Base-by-base conservation (phyloP, 768 basidiomycete species). In the Agaricus sinodeliciosus region DNA sequence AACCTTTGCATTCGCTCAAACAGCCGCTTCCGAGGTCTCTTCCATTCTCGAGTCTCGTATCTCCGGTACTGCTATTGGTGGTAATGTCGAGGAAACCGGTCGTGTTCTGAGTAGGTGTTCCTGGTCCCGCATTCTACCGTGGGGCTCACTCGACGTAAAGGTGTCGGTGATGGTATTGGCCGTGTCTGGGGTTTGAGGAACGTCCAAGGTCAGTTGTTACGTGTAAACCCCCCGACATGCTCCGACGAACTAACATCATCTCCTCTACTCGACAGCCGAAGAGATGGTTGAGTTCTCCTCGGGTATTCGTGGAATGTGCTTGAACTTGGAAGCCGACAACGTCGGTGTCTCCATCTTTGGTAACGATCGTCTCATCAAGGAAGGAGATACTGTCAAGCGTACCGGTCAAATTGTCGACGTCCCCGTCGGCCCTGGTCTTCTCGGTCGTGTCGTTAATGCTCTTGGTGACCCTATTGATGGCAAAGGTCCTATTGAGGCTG, bases 231-330 rank as follows among this genome's bases (percentile, higher is more conserved):
- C 46, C 40, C 44, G 27, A 50, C 51, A 46, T 56, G 51, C 62
- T 42, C 39, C 48, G 51, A 51, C 31, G n/a, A 35, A 27, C 53
- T 67, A 58, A 56, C 5, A 39, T 59, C 55, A 58, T 62, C 16
- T 18, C 19, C 18, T 19, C 35, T 34, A 27, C 39, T 15, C 27
- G 31, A 45, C 72, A 94, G 87, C 87, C 75, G 96, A 99, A 77
- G 96, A 99, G 85, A 99, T 99, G 96, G 96, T 99, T 82, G 96
- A 99, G 82, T 99, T 99, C 83, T 92, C 95, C 46, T 98, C 96
- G 48, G 96, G 96, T 74, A 85, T 99, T 65, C 94, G 96, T 70
- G 96, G 96, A 81, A 99, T 99, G 96, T 97, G 94, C 74, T 75
- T 99, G 74, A 99, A 99, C 89, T 88, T 99, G 85, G 96, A 99